Evolutionary conservation across 805 yeast species (phyloP).

Genomic region (Nakazawaea molendinolei): DNA sequence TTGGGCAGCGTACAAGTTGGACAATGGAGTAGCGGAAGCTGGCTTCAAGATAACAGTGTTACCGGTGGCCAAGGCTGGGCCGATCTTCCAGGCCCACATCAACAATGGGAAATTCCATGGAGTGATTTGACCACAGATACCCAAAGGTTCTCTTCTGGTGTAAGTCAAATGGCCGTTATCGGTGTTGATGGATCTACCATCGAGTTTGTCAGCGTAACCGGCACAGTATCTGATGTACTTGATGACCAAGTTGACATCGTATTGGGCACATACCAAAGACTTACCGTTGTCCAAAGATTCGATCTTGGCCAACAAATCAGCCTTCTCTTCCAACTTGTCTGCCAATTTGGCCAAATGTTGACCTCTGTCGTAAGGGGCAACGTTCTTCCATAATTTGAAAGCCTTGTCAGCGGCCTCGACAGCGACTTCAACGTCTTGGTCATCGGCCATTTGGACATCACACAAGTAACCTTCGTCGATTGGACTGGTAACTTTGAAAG

Average conservation of each 20-base stretch:
- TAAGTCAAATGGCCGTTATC: constrained; percentile 58
- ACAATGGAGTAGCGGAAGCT: constrained; percentile 72
- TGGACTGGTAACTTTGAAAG: constrained; percentile 46
- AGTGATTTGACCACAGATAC: constrained; percentile 78
- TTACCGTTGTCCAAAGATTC: constrained; percentile 79
- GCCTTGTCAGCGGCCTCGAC: constrained; percentile 63
- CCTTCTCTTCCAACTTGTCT: constrained; percentile 57
- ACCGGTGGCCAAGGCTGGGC: constrained; percentile 75
- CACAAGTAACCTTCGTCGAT: constrained; percentile 46
- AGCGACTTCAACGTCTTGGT: constrained; percentile 62
- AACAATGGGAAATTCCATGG: constrained; percentile 84
- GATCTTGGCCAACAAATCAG: constrained; percentile 57
- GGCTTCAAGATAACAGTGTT: constrained; percentile 69
- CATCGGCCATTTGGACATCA: constrained; percentile 46
- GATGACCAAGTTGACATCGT: constrained; percentile 60
- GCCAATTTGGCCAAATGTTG: constrained; percentile 53
- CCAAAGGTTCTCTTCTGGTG: constrained; percentile 69
- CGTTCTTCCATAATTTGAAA: constrained; percentile 52
- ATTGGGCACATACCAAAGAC: constrained; percentile 56
- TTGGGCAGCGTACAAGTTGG: constrained; percentile 57
- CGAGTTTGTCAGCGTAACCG: constrained; percentile 64
- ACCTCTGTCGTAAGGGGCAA: constrained; percentile 53
- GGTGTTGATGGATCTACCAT: constrained; percentile 58
- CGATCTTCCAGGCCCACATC: constrained; percentile 76
- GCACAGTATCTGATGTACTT: constrained; percentile 66